These are phyloP conservation scores for Suillus cothurnatus DNA, from an alignment of 768 basidiomycete genomes.

Conservation along the genomic window DNA sequence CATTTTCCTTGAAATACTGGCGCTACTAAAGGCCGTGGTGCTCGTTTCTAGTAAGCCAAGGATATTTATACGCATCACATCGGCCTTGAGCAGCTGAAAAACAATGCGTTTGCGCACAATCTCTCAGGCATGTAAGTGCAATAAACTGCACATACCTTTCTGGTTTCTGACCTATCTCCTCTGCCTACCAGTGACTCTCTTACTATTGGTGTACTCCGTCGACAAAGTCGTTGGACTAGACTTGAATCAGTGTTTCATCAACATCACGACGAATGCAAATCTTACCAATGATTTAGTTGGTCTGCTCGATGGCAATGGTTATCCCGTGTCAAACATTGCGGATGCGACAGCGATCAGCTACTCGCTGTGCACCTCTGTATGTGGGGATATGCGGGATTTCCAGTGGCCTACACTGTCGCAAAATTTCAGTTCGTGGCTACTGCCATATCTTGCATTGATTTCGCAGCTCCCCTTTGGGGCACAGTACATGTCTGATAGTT, in stretches of 20 bases:
- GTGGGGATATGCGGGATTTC: constrained; percentile 5
- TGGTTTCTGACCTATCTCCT: background rate
- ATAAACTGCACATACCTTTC: background rate
- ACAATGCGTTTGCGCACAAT: background rate
- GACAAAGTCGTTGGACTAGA: background rate
- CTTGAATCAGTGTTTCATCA: background rate
- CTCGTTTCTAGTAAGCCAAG: background rate
- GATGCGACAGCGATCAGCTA: background rate
- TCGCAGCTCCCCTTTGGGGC: constrained; percentile 53
- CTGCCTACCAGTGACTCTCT: background rate
- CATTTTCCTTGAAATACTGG: background rate
- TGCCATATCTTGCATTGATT: constrained; percentile 51
- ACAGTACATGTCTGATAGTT: constrained; percentile 38
- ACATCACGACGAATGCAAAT: background rate
- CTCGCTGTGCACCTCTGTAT: background rate
- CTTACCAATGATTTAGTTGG: background rate
- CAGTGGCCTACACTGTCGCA: constrained; percentile 27
- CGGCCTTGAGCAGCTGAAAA: background rate
- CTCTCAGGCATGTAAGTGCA: background rate
- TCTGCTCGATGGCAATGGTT: background rate
- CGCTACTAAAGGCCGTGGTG: background rate
- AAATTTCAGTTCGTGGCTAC: constrained; percentile 45
- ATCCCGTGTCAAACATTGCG: background rate
- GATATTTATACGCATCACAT: background rate
- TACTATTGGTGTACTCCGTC: background rate